A percentile compares a stretch with the other conserved stretches of the same genome.
Evolutionary conservation across 257 asterid genomes (phyloP).

Genomic region (Ilex asprella): DNA sequence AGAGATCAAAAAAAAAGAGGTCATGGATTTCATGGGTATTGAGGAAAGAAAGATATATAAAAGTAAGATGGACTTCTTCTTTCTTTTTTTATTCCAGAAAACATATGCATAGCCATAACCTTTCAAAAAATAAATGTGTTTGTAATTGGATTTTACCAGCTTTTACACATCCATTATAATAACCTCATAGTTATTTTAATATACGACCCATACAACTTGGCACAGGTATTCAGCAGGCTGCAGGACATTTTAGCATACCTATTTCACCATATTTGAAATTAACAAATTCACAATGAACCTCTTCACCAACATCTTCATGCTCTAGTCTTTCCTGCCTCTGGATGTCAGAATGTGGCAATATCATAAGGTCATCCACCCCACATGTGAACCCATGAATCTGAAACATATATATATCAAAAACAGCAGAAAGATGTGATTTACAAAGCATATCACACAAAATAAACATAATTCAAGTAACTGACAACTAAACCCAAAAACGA

Average conservation of each 20-base stretch:
- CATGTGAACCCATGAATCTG: slow-evolving; percentile 96
- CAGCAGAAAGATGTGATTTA: slow-evolving; percentile 13
- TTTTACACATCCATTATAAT: no score
- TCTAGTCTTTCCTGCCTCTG: slow-evolving; percentile 86
- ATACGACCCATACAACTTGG: no score
- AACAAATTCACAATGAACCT: slow-evolving; percentile 87
- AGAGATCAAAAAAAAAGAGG: no score
- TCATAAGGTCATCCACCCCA: slow-evolving; percentile 89
- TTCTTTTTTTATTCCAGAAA: no score
- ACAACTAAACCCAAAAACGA: neutral
- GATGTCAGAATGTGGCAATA: slow-evolving; percentile 60
- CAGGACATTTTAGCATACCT: slow-evolving; percentile 32
- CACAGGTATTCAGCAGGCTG: no score
- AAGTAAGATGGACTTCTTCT: no score
- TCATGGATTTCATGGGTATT: no score
- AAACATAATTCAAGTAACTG: neutral
- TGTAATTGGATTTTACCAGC: no score
- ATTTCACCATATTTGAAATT: slow-evolving; percentile 77
- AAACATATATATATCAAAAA: slow-evolving; percentile 17
- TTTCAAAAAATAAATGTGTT: no score
- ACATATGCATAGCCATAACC: no score
- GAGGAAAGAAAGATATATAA: no score
- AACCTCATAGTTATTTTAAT: no score
- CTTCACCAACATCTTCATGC: slow-evolving; percentile 89
- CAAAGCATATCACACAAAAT: slow-evolving; percentile 7